Base-by-base conservation (phyloP, 805 yeast species). In the Yarrowia phangngaensis region DNA sequence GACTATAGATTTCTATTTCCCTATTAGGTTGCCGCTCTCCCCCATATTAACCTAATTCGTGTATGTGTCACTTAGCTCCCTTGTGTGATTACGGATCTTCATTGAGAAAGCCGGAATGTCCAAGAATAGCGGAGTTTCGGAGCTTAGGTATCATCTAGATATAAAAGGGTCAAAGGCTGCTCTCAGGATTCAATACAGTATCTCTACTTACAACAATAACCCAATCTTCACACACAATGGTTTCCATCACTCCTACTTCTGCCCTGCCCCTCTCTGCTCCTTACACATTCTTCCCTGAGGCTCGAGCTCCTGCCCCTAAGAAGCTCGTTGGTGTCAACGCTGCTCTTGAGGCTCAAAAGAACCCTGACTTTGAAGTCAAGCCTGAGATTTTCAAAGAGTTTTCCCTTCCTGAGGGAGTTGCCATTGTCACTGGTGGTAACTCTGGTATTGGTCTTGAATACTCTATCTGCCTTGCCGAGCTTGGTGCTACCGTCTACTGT, bases 391-490 rank as follows among this genome's bases (percentile, higher is more conserved):
- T 62, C 28, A 58, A 60, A 16, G 64, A 70, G 55, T 72, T 72
- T 56, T 66, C 73, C n/a, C 63, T 70, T 38, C 60, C 61, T 55
- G 71, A 67, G 22, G 68, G 66, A 53, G 71, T 68, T 14, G 71
- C 72, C 4, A 58, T 70, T 13, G 70, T 71, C 26, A 71, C 75
- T 2, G 75, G 75, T 7, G 72, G 72, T 12, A 63, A 70, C 50
- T 60, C 66, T 13, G 75, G 75, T 4, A 68, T 71, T 47, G 75
- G 75, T 9, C 63, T 62, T 50, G 71, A 70, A 32, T 68, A 70
- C 33, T 68, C 71, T 22, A 65, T 66, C 51, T 67, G 65, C 1
- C 63, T 65, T 31, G 74, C 72, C 17, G 72, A 70, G 55, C 64
- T 69, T 8, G 74, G 73, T 27, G 71, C 72, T 20, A 66, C 62